Evolutionary conservation across 2,329 filamentous ascomycete species (phyloP).

Genomic region (Fusarium nematophilum): DNA sequence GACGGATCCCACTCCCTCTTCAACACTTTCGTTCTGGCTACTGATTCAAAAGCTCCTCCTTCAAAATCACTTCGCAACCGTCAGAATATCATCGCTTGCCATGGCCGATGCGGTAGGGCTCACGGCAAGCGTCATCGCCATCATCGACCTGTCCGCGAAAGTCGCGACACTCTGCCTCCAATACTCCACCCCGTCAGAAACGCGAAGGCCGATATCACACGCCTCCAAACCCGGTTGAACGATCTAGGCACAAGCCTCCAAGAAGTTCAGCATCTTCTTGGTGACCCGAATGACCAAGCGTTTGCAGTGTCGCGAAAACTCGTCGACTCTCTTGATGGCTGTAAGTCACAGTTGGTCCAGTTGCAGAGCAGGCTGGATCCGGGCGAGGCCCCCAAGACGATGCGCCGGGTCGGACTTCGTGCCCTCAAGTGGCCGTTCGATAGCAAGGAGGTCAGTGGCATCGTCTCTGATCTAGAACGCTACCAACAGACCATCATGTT

Average conservation of each 20-base stretch:
- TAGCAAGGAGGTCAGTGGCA: conserved; percentile 19
- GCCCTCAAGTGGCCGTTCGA: conserved; percentile 24
- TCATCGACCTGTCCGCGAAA: conserved; percentile 1
- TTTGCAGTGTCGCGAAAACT: conserved; percentile 10
- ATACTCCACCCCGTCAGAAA: conserved; percentile 7
- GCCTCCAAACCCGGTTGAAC: conserved; percentile 3
- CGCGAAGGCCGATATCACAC: conserved; percentile 6
- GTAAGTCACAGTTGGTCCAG: neutral
- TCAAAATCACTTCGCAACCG: neutral
- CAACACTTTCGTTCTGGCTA: neutral
- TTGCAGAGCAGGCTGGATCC: conserved; percentile 13
- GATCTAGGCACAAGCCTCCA: conserved; percentile 4
- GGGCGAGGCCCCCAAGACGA: neutral
- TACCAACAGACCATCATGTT: neutral
- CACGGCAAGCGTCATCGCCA: neutral
- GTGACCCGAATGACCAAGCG: neutral
- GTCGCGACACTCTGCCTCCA: neutral
- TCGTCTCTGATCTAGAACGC: conserved; percentile 7
- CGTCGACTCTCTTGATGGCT: conserved; percentile 8
- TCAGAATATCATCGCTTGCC: neutral
- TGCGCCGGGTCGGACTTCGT: conserved; percentile 7
- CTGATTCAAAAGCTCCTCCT: neutral
- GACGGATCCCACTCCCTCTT: neutral
- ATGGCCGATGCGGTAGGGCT: conserved; percentile 1
- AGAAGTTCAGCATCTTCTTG: conserved; percentile 2